Percentiles rank a stretch among this genome's conserved stretches.
phyloP scores from a whole-genome alignment of 805 yeast genomes.

The Scheffersomyces ergatensis region DNA sequence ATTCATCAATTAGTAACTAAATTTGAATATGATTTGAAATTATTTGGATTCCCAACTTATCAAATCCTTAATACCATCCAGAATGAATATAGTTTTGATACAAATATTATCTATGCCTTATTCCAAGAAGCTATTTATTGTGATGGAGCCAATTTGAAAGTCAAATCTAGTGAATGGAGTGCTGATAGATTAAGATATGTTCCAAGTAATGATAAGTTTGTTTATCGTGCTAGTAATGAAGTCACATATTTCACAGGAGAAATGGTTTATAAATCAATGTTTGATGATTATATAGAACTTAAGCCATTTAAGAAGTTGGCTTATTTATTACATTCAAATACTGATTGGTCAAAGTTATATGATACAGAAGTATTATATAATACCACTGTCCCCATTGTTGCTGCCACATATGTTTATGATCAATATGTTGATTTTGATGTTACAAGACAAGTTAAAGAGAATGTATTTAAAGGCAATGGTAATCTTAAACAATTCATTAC shows the following conservation, averaged over 20 bases:
- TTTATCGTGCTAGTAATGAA: conserved; percentile 11
- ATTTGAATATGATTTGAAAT: conserved; percentile 35
- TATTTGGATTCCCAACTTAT: conserved; percentile 36
- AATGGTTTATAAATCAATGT: conserved; percentile 53
- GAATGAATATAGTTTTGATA: conserved; percentile 42
- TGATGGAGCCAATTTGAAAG: conserved; percentile 30
- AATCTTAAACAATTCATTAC: conserved; percentile 43
- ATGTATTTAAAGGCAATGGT: conserved; percentile 24
- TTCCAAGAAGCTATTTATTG: conserved; percentile 60
- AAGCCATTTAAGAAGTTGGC: conserved; percentile 40
- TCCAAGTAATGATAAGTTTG: conserved; percentile 23
- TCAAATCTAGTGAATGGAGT: conserved; percentile 41
- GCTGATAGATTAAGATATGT: conserved; percentile 40
- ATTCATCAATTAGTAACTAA: conserved; percentile 45
- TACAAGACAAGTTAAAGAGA: conserved; percentile 32
- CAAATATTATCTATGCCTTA: conserved; percentile 53
- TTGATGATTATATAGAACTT: conserved; percentile 46
- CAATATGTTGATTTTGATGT: conserved; percentile 51
- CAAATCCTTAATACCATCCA: conserved; percentile 31
- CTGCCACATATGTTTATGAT: conserved; percentile 48
- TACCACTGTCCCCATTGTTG: conserved; percentile 44
- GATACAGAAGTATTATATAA: conserved; percentile 23
- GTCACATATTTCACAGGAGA: conserved; percentile 52
- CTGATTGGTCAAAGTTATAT: conserved; percentile 37
- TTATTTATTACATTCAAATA: conserved; percentile 27